phyloP scores from a whole-genome alignment of 371 early-diverging fungal species.

The Capillidium heterosporum region DNA sequence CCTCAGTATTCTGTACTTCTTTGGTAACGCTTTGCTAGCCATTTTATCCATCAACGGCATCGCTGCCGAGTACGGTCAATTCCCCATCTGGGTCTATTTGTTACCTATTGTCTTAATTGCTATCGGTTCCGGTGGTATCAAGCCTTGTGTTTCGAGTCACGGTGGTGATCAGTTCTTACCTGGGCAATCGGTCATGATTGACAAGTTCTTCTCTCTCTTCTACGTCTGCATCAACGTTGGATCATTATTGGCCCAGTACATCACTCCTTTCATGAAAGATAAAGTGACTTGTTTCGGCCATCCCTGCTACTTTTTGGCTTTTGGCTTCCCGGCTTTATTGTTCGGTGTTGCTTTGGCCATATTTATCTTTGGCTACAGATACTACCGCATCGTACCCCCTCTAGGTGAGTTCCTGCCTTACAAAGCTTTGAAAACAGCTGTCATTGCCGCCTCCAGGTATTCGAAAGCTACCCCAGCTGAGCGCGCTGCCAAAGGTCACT shows the following conservation, averaged over 20 bases:
- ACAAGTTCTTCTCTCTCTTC: conserved; percentile 3
- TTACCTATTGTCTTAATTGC: background rate
- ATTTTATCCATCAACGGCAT: conserved; percentile 2
- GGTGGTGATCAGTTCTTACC: conserved; percentile 24
- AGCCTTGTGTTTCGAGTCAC: conserved; percentile 25
- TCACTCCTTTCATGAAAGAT: background rate
- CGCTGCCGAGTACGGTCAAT: background rate
- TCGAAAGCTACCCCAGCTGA: background rate
- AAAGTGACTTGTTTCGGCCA: background rate
- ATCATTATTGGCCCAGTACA: background rate
- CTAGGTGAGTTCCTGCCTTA: conserved; percentile 26
- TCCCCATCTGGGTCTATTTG: background rate
- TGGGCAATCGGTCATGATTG: background rate
- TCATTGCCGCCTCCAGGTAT: background rate
- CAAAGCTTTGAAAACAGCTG: conserved; percentile 12
- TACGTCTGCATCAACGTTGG: conserved; percentile 5
- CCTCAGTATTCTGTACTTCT: background rate
- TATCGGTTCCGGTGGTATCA: conserved; percentile 29
- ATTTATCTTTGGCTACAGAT: conserved; percentile 23
- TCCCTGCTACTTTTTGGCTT: background rate
- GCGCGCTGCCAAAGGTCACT: background rate
- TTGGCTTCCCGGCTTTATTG: conserved; percentile 1
- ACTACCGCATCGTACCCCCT: conserved; percentile 33
- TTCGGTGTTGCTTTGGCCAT: conserved; percentile 15
- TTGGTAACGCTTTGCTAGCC: background rate